phyloP scores from a whole-genome alignment of 495 filamentous ascomycete genomes.

The Monascus purpureus region DNA sequence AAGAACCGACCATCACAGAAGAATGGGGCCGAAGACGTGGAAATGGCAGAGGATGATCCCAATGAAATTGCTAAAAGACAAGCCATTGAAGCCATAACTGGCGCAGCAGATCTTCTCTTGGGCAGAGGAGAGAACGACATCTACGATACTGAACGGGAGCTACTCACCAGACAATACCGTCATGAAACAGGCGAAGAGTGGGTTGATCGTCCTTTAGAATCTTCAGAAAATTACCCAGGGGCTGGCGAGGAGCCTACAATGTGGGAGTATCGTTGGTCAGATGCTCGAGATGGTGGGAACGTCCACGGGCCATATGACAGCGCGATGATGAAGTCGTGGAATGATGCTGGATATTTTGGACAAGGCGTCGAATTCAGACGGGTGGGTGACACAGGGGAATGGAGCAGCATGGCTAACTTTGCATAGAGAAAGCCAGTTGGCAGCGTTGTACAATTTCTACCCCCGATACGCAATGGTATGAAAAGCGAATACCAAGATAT shows the following conservation, averaged over 20 bases:
- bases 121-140: conserved; percentile 70
- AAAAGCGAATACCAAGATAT: conserved; percentile 2
- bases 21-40: conserved; percentile 30
- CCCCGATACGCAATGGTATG: no score
- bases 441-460: no score
- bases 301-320: conserved; percentile 80
- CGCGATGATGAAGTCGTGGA: conserved; percentile 75
- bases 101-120: conserved; percentile 74
- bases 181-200: conserved; percentile 86
- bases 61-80: conserved; percentile 54
- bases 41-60: conserved; percentile 70
- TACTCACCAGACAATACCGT: conserved; percentile 65
- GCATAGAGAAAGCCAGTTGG: conserved; percentile 35
- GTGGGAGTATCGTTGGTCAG: conserved; percentile 91
- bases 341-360: conserved; percentile 82
- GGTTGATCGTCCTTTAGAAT: conserved; percentile 44
- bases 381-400: conserved; percentile 41
- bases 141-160: conserved; percentile 80
- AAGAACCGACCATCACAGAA: conserved; percentile 47
- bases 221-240: conserved; percentile 9
- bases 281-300: conserved; percentile 67
- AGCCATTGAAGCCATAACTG: conserved; percentile 70
- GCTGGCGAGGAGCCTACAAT: conserved; percentile 24
- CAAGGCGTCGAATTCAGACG: conserved; percentile 80
- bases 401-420: conserved; percentile 51